Evolutionary conservation across 2,329 filamentous ascomycete species (phyloP).

Genomic region (Penicillium palitans): DNA sequence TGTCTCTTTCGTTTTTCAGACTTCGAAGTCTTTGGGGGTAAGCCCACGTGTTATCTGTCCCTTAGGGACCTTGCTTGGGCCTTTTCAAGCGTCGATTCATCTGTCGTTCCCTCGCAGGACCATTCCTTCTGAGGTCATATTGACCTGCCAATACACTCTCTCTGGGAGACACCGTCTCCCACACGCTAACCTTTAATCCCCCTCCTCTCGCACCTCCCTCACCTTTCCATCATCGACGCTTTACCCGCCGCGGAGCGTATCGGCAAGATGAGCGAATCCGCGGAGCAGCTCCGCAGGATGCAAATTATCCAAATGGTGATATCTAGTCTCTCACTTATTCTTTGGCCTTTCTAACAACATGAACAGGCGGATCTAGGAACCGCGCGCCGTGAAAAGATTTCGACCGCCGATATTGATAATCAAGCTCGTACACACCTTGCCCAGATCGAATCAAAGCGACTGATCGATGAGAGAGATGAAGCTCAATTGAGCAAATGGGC

Average conservation of each 20-base stretch:
- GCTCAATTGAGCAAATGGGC: constrained; percentile 2
- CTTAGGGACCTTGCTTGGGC: background rate
- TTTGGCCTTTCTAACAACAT: background rate
- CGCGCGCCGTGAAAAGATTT: constrained; percentile 2
- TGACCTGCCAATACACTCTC: background rate
- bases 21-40: background rate
- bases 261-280: background rate
- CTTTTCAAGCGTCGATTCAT: background rate
- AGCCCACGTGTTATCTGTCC: too few species aligned
- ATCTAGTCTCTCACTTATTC: background rate
- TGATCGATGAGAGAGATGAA: background rate
- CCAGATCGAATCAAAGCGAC: background rate
- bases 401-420: background rate
- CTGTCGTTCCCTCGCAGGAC: background rate
- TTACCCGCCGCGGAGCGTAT: background rate
- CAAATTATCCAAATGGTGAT: background rate
- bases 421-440: background rate
- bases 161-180: background rate
- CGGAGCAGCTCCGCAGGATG: constrained; percentile 1
- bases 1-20: background rate
- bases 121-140: background rate
- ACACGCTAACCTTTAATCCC: background rate
- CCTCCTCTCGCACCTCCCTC: background rate
- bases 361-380: constrained; percentile 4
- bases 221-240: background rate